Conservation (phyloP, 2,329 filamentous ascomycete genomes). For the Volutella citrinella region DNA sequence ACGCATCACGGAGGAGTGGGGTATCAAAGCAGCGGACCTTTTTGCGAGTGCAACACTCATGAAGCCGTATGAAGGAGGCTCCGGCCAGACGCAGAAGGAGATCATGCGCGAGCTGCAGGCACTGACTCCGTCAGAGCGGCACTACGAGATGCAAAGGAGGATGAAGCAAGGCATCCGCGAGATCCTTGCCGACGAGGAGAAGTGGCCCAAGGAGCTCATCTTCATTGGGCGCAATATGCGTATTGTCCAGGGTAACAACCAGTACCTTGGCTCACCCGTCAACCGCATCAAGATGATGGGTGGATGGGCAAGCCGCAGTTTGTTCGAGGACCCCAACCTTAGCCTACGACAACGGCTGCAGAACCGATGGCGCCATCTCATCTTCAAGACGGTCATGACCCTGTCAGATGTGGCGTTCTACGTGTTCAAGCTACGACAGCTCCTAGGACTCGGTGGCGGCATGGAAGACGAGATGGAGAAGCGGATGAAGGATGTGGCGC, state of each 20-base stretch:
- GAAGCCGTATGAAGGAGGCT: constrained; percentile 85
- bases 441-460: constrained; percentile 71
- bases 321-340: constrained; percentile 72
- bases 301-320: constrained; percentile 78
- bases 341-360: constrained; percentile 58
- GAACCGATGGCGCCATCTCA: constrained; percentile 72
- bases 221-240: constrained; percentile 91
- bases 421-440: constrained; percentile 73
- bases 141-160: constrained; percentile 84
- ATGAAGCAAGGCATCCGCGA: constrained; percentile 68
- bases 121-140: constrained; percentile 64
- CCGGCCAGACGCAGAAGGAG: constrained; percentile 60
- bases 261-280: constrained; percentile 83
- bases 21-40: constrained; percentile 82
- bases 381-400: constrained; percentile 78
- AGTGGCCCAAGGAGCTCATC: constrained; percentile 86
- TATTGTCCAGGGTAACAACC: constrained; percentile 91
- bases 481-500: constrained; percentile 82
- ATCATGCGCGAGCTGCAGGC: constrained; percentile 64
- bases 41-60: constrained; percentile 90
- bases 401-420: constrained; percentile 81
- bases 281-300: constrained; percentile 95
- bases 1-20: constrained; percentile 75
- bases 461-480: constrained; percentile 95
- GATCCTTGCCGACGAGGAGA: constrained; percentile 79